A percentile compares a stretch with the other conserved stretches of the same genome.
Conservation (phyloP, 1,284 basidiomycete genomes). For the Microbotryum lychnidis-dioicae region DNA sequence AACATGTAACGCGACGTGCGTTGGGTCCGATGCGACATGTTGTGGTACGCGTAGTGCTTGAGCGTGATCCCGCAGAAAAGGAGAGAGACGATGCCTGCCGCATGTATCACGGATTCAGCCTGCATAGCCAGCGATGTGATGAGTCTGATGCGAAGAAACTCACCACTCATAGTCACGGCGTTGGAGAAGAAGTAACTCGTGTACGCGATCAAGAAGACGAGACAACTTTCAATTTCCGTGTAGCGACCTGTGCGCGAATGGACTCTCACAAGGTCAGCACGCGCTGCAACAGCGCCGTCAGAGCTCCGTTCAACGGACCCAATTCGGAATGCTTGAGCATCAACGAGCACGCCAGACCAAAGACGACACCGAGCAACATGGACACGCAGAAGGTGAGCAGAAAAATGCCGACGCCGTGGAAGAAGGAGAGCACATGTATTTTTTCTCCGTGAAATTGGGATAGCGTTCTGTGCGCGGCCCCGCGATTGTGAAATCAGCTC, state of each 20-base stretch:
- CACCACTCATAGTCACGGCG: constrained; percentile 78
- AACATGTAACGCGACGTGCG: constrained; percentile 94
- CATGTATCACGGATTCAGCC: not conserved
- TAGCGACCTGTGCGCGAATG: constrained; percentile 50
- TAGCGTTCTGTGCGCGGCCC: constrained; percentile 58
- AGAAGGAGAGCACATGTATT: constrained; percentile 78
- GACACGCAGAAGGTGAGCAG: constrained; percentile 87
- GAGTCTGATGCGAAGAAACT: constrained; percentile 23
- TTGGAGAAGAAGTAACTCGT: constrained; percentile 99
- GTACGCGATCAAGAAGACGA: constrained; percentile 89
- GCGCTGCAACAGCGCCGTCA: not conserved
- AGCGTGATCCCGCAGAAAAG: constrained; percentile 98
- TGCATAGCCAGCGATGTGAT: not conserved
- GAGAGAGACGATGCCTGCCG: constrained; percentile 78
- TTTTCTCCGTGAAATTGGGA: constrained; percentile 85
- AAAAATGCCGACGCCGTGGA: constrained; percentile 94
- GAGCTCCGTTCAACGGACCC: constrained; percentile 1
- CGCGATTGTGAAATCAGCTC: not conserved
- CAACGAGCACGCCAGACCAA: constrained; percentile 81
- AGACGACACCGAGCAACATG: constrained; percentile 84
- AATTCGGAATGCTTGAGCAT: constrained; percentile 85
- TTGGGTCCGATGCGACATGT: constrained; percentile 93
- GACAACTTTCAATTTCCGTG: constrained; percentile 86
- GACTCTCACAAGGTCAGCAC: not conserved
- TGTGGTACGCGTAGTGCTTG: constrained; percentile 99